Evolutionary conservation across 805 yeast genomes (phyloP).

Genomic region (Saturnispora mendoncae): DNA sequence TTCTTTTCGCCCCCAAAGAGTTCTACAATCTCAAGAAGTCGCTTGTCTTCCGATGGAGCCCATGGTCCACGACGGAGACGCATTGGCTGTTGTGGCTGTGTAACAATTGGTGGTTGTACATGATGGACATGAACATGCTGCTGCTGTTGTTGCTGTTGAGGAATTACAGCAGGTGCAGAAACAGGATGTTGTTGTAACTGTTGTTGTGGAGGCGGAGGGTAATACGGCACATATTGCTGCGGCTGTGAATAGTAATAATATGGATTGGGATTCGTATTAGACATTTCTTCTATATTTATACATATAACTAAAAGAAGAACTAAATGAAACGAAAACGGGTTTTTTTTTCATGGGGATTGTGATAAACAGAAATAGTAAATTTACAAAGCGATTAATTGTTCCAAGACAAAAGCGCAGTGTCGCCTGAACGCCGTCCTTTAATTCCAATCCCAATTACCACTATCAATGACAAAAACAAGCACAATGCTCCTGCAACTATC

Average conservation of each 20-base stretch:
- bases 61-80: conserved; percentile 68
- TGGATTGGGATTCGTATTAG: conserved; percentile 1
- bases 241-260: conserved; percentile 6
- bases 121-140: too few relatives aligned
- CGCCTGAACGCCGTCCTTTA: conserved; percentile 65
- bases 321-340: too few relatives aligned
- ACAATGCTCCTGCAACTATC: conserved; percentile 67
- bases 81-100: conserved; percentile 1
- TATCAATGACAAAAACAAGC: conserved; percentile 46
- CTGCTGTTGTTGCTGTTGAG: background rate
- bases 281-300: background rate
- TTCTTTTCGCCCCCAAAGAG: conserved; percentile 57
- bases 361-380: background rate
- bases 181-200: too few relatives aligned
- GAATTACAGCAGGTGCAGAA: too few relatives aligned
- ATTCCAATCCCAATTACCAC: conserved; percentile 48
- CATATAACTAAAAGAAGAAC: too few relatives aligned
- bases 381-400: conserved; percentile 29
- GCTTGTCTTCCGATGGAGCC: conserved; percentile 78
- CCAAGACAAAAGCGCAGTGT: conserved; percentile 65
- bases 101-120: background rate
- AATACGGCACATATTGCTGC: background rate
- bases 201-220: background rate
- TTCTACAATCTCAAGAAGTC: conserved; percentile 58
- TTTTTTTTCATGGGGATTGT: too few relatives aligned